These are phyloP conservation scores for Neonectria neomacrospora DNA, from an alignment of 2,329 filamentous ascomycete genomes.

Conservation along the genomic window DNA sequence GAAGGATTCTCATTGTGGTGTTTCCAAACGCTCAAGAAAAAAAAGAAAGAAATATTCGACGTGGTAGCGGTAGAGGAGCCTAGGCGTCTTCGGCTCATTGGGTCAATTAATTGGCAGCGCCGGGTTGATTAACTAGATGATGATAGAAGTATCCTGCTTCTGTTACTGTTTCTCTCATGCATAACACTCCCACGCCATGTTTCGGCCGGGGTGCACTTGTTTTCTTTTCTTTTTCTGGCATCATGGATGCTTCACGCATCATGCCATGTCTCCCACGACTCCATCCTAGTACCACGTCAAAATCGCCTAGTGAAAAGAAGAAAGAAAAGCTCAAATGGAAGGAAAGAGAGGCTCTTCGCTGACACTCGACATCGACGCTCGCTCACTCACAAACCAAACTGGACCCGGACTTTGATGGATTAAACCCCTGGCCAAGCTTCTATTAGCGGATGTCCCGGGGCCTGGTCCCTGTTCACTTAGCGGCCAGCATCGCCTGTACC, in stretches of 20 bases:
- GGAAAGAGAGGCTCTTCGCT: neutral
- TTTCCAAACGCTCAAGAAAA: neutral
- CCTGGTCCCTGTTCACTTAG: slow-evolving; percentile 22
- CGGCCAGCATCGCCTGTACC: slow-evolving; percentile 18
- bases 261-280: slow-evolving; percentile 15
- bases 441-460: neutral
- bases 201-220: slow-evolving; percentile 2
- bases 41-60: too few species aligned
- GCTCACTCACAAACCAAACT: neutral
- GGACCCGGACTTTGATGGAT: neutral
- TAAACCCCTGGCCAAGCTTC: slow-evolving; percentile 7
- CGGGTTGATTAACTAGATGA: neutral
- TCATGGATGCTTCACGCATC: slow-evolving; percentile 16
- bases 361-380: neutral
- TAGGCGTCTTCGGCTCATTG: slow-evolving; percentile 7
- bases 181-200: slow-evolving; percentile 1
- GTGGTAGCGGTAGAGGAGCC: slow-evolving; percentile 1
- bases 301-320: neutral
- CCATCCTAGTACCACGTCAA: neutral
- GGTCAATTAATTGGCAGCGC: slow-evolving; percentile 18
- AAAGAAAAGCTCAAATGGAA: neutral
- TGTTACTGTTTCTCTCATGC: neutral
- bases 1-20: neutral
- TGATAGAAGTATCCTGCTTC: neutral
- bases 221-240: slow-evolving; percentile 12